phyloP scores from a whole-genome alignment of 106 monocot genomes.

The Allium sativum region DNA sequence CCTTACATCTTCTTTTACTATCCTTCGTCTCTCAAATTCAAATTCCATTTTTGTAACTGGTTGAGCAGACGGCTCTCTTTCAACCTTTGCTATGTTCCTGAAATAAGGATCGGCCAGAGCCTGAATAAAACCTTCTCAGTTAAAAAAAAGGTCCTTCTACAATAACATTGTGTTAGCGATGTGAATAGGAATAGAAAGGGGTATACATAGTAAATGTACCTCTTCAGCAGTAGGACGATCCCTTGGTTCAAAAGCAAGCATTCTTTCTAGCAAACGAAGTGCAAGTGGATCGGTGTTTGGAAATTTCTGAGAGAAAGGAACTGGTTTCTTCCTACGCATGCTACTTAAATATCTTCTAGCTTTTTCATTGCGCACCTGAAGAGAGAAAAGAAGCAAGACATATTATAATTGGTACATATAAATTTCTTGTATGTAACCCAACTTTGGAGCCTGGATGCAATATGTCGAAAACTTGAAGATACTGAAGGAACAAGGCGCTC shows the following conservation, averaged over 20 bases:
- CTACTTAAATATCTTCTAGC: conserved; percentile 85
- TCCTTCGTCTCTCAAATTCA: conserved; percentile 81
- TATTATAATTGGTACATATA: background rate
- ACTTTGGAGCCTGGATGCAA: background rate
- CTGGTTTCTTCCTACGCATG: conserved; percentile 68
- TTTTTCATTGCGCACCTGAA: conserved; percentile 86
- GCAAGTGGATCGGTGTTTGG: conserved; percentile 90
- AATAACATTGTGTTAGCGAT: background rate
- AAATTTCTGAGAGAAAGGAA: conserved; percentile 74
- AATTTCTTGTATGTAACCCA: background rate
- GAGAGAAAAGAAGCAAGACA: background rate
- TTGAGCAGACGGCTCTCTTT: conserved; percentile 82
- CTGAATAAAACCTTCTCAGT: conserved; percentile 29
- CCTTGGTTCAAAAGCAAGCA: conserved; percentile 89
- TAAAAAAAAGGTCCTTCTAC: conserved; percentile 28
- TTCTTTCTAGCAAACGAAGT: conserved; percentile 71
- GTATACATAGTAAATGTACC: conserved; percentile 29
- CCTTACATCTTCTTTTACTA: conserved; percentile 83
- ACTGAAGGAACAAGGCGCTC: no score
- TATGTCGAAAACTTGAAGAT: background rate
- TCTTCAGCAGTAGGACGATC: conserved; percentile 88
- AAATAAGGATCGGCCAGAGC: conserved; percentile 93
- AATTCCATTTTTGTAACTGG: conserved; percentile 86
- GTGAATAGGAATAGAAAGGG: background rate
- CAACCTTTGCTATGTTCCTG: conserved; percentile 70